These are phyloP conservation scores for Rhodotorula sp. DNA, from an alignment of 1,284 basidiomycete species.

Conservation along the genomic window DNA sequence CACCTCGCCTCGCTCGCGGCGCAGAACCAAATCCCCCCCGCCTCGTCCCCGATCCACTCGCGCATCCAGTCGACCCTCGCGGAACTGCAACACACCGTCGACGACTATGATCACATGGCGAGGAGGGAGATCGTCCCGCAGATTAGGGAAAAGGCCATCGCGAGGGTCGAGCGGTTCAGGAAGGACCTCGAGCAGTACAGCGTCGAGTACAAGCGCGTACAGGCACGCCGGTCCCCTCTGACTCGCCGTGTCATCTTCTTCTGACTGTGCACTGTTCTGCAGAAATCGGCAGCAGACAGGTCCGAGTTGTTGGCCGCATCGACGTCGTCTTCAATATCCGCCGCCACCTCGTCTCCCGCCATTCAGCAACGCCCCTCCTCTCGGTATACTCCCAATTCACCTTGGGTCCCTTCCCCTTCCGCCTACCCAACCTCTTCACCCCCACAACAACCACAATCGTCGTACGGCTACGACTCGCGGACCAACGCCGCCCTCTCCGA, in stretches of 20 bases:
- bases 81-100: slow-evolving; percentile 86
- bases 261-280: too few relatives aligned
- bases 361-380: slow-evolving; percentile 4
- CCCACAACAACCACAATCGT: neutral
- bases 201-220: slow-evolving; percentile 52
- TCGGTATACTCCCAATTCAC: neutral
- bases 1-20: slow-evolving; percentile 30
- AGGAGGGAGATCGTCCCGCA: slow-evolving; percentile 89
- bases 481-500: slow-evolving; percentile 71
- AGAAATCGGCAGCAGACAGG: slow-evolving; percentile 62
- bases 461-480: slow-evolving; percentile 43
- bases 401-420: slow-evolving; percentile 1
- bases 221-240: slow-evolving; percentile 39
- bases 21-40: neutral
- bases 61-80: slow-evolving; percentile 90
- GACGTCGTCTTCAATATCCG: slow-evolving; percentile 37
- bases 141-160: slow-evolving; percentile 89
- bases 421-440: neutral
- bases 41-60: slow-evolving; percentile 53
- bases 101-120: slow-evolving; percentile 94
- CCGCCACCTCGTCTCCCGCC: slow-evolving; percentile 8
- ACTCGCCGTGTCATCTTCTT: too few relatives aligned
- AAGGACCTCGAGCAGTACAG: slow-evolving; percentile 53
- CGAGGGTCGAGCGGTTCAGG: slow-evolving; percentile 57
- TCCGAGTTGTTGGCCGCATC: slow-evolving; percentile 56